Evolutionary conservation across 169 alveolate species (phyloP).

Genomic region (Toxoplasma gondii): DNA sequence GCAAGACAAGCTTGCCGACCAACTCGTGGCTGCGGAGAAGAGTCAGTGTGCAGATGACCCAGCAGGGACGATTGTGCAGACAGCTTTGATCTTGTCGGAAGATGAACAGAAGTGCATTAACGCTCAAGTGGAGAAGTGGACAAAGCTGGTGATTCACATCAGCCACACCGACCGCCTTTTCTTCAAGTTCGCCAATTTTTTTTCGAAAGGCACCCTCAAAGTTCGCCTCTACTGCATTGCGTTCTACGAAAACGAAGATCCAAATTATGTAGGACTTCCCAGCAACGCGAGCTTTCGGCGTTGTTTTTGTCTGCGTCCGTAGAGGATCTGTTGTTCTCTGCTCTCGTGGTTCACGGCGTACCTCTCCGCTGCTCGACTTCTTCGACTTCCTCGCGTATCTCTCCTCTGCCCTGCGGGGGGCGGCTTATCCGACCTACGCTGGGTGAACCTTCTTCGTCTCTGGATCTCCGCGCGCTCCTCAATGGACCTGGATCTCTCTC

Average conservation of each 20-base stretch:
- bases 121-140: background rate
- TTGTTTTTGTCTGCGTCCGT: background rate
- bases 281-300: background rate
- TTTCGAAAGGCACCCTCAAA: background rate
- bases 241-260: slow-evolving; percentile 15
- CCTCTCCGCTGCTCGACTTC: too few relatives aligned
- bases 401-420: too few relatives aligned
- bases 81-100: background rate
- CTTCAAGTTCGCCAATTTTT: background rate
- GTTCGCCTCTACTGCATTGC: background rate
- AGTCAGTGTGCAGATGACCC: background rate
- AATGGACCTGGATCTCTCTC: too few relatives aligned
- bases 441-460: too few relatives aligned
- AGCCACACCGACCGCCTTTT: background rate
- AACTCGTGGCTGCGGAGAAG: background rate
- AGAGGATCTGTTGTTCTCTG: background rate
- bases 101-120: background rate
- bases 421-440: too few relatives aligned
- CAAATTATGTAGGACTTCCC: background rate
- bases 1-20: background rate
- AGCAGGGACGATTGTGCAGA: background rate
- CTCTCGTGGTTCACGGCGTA: too few relatives aligned
- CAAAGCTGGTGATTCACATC: background rate
- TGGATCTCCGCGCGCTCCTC: too few relatives aligned
- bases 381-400: too few relatives aligned